Evolutionary conservation across 2,329 filamentous ascomycete species (phyloP), one percentile per base, ranked within the genome.

Genomic region (Simplicillium aogashimaense): DNA sequence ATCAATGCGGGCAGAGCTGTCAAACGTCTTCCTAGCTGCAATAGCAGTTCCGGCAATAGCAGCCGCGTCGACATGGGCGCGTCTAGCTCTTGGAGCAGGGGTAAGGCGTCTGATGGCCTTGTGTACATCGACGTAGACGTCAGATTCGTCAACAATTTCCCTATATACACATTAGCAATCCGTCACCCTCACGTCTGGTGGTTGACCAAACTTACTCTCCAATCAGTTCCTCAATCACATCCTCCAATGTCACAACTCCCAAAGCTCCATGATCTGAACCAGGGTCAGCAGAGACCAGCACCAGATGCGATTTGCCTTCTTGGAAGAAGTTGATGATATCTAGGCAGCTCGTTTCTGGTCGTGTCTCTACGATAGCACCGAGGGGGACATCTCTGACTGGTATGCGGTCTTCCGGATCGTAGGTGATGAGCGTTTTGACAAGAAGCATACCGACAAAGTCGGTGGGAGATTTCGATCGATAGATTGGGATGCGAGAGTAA

Each of bases 311-410:
- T 60, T 98, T 98, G 53, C 92, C 92, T 67, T 98, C 92, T 61
- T 98, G 92, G 68, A 98, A 98, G 63, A 95, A 98, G 66, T 98
- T 98, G 65, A 98, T 87, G 53, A 98, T 97, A 59, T 98, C 92
- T 41, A 98, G 66, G 58, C 92, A 98, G 65, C 89, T 95, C 0
- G 92, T 98, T 57, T 95, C 87, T 0, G 92, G 87, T 9, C 86
- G 78, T 0, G 92, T 98, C 61, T 98, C 92, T 2, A 94, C 92
- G 7, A 98, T 76, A 1, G 92, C 95, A 12, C 92, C 92, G 38
- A 98, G 71, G 7, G 88, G 81, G 56, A 98, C 95, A 45, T 97
- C 90, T 45, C 83, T 76, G 29, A 98, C 92, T 15, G 78, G 78
- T 54, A 84, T 86, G 55, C 76, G 78, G 55, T 98, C 92, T 60